Evolutionary conservation across 228 moss, liverwort and hornwort genomes (phyloP).

Genomic region (Sphagnum magellanicum): DNA sequence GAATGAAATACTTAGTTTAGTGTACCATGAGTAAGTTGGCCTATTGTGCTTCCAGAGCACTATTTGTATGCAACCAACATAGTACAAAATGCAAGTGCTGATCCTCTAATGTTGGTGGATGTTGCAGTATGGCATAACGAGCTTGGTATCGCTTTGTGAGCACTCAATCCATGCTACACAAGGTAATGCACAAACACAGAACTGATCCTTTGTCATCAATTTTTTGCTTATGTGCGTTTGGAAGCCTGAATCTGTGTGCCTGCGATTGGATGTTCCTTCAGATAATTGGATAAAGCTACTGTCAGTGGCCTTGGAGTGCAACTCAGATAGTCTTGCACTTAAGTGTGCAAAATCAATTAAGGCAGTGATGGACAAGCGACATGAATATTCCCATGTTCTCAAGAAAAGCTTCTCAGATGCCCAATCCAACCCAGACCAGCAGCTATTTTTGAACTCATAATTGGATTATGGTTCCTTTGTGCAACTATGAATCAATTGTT

Average conservation of each 20-base stretch:
- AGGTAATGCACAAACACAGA: conserved; percentile 11
- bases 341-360: conserved; percentile 53
- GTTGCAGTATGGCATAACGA: conserved; percentile 46
- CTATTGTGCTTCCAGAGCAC: too few species aligned
- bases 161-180: conserved; percentile 27
- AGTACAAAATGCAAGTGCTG: too few species aligned
- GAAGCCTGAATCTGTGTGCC: not conserved
- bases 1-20: too few species aligned
- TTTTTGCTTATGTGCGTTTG: too few species aligned
- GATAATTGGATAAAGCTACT: conserved; percentile 68
- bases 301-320: conserved; percentile 39
- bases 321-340: conserved; percentile 28
- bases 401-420: conserved; percentile 39
- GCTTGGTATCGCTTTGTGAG: conserved; percentile 46
- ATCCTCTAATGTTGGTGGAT: not conserved
- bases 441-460: too few species aligned
- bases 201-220: too few species aligned
- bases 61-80: too few species aligned
- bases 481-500: too few species aligned
- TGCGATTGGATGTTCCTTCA: conserved; percentile 4
- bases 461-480: too few species aligned
- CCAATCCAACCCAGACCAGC: conserved; percentile 37
- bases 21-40: too few species aligned
- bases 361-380: conserved; percentile 40
- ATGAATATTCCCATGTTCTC: conserved; percentile 7